Evolutionary conservation across 2,329 filamentous ascomycete species (phyloP), one percentile per base, ranked within the genome.

Genomic region (Alternaria angustiovoidea): DNA sequence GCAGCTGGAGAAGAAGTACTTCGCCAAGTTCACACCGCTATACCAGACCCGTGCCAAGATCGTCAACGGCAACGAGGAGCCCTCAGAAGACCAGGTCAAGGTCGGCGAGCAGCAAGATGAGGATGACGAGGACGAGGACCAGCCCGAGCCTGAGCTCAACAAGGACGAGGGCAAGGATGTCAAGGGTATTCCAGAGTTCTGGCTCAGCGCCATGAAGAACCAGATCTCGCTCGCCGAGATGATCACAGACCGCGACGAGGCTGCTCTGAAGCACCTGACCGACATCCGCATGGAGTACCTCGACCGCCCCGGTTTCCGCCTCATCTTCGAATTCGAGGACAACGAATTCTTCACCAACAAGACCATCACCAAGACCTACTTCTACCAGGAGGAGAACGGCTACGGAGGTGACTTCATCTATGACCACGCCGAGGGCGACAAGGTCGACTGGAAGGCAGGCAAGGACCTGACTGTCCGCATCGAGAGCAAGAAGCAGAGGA

Each of bases 141-240:
- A 81, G 48, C 80, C 79, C 43, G 81, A 85, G 70, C 79, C 81
- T 62, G 86, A 89, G 75, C 84, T 89, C 75, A 86, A 88, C 74
- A 82, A 86, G 75, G 83, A 88, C 64, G 81, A 84, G 53, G 74
- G 76, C 60, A 81, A 84, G 64, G 79, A 84, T 57, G 82, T 90
- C 67, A 85, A 88, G 74, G 95, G 95, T 81, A 97, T 99, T 65
- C 95, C 95, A 65, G 95, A 99, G 83, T 99, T 99, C 87, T 99
- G 95, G 95, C 87, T 99, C 51, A 97, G 94, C 63, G 94, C 96
- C 72, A 98, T 99, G 94, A 99, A 99, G 88, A 99, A 99, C 86
- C 94, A 97, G 80, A 88, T 95, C 75, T 96, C 94, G 30, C 89
- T 99, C 57, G 93, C 94, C 57, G 96, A 99, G 83, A 97, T 97